Base-by-base conservation (phyloP, 805 yeast species). In the Candida lessepsii region DNA sequence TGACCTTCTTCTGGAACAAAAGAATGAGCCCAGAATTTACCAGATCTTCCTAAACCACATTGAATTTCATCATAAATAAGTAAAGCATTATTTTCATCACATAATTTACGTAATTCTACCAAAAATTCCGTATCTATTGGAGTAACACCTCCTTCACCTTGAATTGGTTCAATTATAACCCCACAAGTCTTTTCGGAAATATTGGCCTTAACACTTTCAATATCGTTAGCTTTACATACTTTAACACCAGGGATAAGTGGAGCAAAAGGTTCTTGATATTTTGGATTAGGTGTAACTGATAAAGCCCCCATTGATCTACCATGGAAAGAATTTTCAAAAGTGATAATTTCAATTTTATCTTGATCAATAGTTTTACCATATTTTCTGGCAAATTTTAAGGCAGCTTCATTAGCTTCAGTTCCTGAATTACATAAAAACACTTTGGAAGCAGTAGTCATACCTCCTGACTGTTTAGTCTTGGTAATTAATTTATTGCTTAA, bases 121-220 rank as follows among this genome's bases (percentile, higher is more conserved):
- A 91, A 70, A 57, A 86, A 89, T 30, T 80, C 86, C 0, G 63
- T 50, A 27, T 76, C 71, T 43, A 87, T 76, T 15, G 83, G 79
- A 54, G 81, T 79, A 14, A 91, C 82, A 42, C 99, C 99, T 42
- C 99, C 98, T 67, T 91, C 99, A 51, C 98, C 99, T 70, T 93
- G 99, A 44, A 93, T 83, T 16, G 99, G 99, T 65, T 93, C 99
- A 27, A 93, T 81, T 41, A 93, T 93, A 21, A 93, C 93, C 39
- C 90, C 99, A 52, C 96, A 87, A 1, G 90, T 83, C 48, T 79
- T 78, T 45, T 58, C 58, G 46, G 73, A 68, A 33, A 85, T 75
- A 29, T 76, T 58, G 6, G 63, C 56, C 48, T 78, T 73, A 9
- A 88, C 82, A 16, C 83, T 73, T 35, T 67, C 74, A 28, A 82